Evolutionary conservation across 202 grass and related monocot species (phyloP), one percentile per base, ranked within the genome.

Genomic region (Elaeis oleifera): DNA sequence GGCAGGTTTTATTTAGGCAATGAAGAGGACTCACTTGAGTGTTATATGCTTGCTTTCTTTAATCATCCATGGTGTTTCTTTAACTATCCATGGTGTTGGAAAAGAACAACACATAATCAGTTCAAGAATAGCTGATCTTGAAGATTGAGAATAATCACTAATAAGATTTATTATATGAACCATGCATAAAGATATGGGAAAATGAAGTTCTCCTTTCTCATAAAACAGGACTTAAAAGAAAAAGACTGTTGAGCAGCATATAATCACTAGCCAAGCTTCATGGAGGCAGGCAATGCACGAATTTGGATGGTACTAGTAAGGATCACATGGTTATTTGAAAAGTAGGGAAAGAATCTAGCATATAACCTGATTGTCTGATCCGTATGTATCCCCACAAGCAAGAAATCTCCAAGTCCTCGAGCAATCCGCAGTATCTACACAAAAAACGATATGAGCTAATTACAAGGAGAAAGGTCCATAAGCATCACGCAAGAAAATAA

Each of bases 331-430:
- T 52, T 54, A 51, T 20, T 6, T 31, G 8, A 31, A 23, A 8
- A 52, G 24, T 6, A 2, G 26, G 24, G 50, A 61, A 23, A 39
- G 16, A 54, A 18, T 3, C 23, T 49, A 27, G 23, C 53, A 66
- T 49, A 49, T 23, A 9, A 81, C 78, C 78, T 82, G 36, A 82
- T 68, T 71, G 79, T 82, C 53, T 82, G 73, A 64, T 82, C 79
- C 18, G 59, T 76, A 67, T 82, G 67, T 51, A 82, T 82, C 23
- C 79, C 79, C 15, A 82, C 79, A 49, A 82, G 60, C 61, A 82
- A 57, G 54, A 82, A 82, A 72, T 82, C 79, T 68, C 79, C 79
- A 57, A 82, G 70, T 22, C 51, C 73, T 59, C 55, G 48, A 66
- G 73, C 79, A 58, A 60, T 61, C 4, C 79, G 53, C 11, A 82